Base-by-base conservation (phyloP, 129 eudicot species). In the Chrysanthemum seticuspe region DNA sequence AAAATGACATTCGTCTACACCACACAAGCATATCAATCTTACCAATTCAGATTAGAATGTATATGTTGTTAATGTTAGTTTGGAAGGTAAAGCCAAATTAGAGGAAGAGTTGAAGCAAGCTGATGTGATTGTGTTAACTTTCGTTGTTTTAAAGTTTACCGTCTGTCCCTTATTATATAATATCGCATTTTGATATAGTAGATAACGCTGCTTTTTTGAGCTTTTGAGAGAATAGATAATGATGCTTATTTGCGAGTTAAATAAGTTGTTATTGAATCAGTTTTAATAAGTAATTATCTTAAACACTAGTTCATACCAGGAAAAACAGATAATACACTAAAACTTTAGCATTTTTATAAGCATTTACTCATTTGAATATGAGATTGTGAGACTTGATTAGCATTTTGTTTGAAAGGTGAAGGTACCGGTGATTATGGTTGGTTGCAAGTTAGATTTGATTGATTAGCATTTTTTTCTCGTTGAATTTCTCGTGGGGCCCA, bases 101-200 rank as follows among this genome's bases (percentile, higher is more conserved):
- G 98, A 88, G 63, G 98, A 94, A 70, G 98, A 94, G 65, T 76
- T 94, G 88, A 88, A 84, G 76, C 89, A 89, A 62, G 97, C 98
- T 21, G 98, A 94, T 78, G 88, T 89, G 7, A 93, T 90, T 0
- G 93, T 94, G 70, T 65, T 94, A 31, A 94, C 98, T 23, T 19
- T 19, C 21, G 96, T 55, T 86, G 97, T 36, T 73, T 94, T 44
- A 90, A 90, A 97, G 98, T 94, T 59, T 59, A 14, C 48, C 56
- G 31, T 69, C n/a, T 50, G 10, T 61, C 8, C 16, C 34, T 29
- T 29, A 29, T 29, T 29, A 29, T 29, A 29, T 29, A 29, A 29
- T 29, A 29, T 29, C 34, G 4, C 34, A 4, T 29, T 29, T 29
- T 29, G 4, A 29, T 29, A 29, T 29, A 29, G 34, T 29, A 29